Percentiles rank a stretch among this genome's conserved stretches.
Evolutionary conservation across 2,329 filamentous ascomycete genomes (phyloP).

Genomic region (Fusarium abutilonis): DNA sequence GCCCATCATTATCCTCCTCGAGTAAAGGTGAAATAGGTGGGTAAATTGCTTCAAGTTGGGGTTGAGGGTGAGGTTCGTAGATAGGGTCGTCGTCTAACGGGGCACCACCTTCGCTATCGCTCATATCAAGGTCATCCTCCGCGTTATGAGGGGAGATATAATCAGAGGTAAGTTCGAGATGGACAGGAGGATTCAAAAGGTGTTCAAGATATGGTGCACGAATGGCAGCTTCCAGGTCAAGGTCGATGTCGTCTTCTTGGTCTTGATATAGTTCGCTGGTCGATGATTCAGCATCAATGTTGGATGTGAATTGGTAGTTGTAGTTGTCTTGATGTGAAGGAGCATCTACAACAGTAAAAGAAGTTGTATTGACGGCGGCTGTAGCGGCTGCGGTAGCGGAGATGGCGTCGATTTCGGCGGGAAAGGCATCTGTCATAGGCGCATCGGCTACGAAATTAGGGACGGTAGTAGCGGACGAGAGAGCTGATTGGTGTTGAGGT

Average conservation of each 20-base stretch:
- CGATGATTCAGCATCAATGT: conserved; percentile 18
- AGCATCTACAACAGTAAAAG: conserved; percentile 11
- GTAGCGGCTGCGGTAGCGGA: conserved; percentile 17
- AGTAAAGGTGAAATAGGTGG: neutral
- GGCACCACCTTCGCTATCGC: conserved; percentile 50
- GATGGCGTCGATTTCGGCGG: conserved; percentile 20
- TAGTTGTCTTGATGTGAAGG: conserved; percentile 6
- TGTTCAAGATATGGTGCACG: conserved; percentile 17
- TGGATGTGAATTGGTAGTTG: conserved; percentile 11
- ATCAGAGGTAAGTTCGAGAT: conserved; percentile 19
- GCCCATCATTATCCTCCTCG: conserved; percentile 26
- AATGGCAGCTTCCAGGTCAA: conserved; percentile 17
- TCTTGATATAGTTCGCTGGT: conserved; percentile 11
- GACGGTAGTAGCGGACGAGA: conserved; percentile 5
- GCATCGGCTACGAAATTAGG: conserved; percentile 24
- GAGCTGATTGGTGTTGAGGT: conserved; percentile 2
- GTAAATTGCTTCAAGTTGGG: neutral
- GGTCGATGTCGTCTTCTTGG: conserved; percentile 13
- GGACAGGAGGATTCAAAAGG: conserved; percentile 9
- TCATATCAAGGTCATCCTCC: conserved; percentile 49
- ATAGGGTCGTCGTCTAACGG: conserved; percentile 36
- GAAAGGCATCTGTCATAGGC: conserved; percentile 37
- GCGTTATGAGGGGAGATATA: conserved; percentile 27
- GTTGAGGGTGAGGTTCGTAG: conserved; percentile 13
- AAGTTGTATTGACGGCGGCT: conserved; percentile 18